Evolutionary conservation across 306 rosid species (phyloP).

Genomic region (Medicago ruthenica): DNA sequence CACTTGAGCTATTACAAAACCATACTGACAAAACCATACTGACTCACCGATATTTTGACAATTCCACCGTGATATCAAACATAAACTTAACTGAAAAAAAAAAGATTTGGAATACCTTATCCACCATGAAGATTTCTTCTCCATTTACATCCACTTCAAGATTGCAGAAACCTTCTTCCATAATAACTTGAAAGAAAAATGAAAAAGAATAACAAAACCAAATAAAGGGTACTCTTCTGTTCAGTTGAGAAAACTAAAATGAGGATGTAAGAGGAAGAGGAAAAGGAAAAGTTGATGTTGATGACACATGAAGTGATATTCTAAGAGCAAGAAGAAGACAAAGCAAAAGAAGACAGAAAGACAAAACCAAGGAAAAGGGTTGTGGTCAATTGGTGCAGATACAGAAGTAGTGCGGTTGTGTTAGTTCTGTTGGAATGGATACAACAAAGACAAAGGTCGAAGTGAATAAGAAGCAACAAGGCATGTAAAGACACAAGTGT

Average conservation of each 20-base stretch:
- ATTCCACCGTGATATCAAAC: too few species aligned
- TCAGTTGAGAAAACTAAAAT: slow-evolving; percentile 37
- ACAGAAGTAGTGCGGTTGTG: slow-evolving; percentile 38
- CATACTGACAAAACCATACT: too few species aligned
- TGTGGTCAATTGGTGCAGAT: slow-evolving; percentile 50
- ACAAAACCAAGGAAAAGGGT: slow-evolving; percentile 45
- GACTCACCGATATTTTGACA: too few species aligned
- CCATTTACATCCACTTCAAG: slow-evolving; percentile 97
- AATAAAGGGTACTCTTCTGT: slow-evolving; percentile 9
- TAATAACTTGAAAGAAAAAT: slow-evolving; percentile 37
- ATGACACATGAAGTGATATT: slow-evolving; percentile 38
- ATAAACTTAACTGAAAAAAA: neutral
- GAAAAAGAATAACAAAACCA: slow-evolving; percentile 33
- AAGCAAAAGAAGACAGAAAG: slow-evolving; percentile 47
- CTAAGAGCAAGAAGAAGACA: slow-evolving; percentile 67
- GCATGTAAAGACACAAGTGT: slow-evolving; percentile 60
- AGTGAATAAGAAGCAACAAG: slow-evolving; percentile 55
- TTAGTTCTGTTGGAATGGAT: slow-evolving; percentile 30
- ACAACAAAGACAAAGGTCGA: slow-evolving; percentile 57
- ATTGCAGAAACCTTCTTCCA: slow-evolving; percentile 69
- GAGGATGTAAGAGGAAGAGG: slow-evolving; percentile 41
- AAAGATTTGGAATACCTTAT: slow-evolving; percentile 67
- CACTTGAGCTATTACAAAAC: too few species aligned
- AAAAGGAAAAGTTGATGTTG: slow-evolving; percentile 26
- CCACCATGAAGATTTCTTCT: slow-evolving; percentile 81